A percentile compares a stretch with the other conserved stretches of the same genome.
These are phyloP conservation scores for Brasilioporus rufonigricans DNA, from an alignment of 768 basidiomycete genomes.

Conservation along the genomic window DNA sequence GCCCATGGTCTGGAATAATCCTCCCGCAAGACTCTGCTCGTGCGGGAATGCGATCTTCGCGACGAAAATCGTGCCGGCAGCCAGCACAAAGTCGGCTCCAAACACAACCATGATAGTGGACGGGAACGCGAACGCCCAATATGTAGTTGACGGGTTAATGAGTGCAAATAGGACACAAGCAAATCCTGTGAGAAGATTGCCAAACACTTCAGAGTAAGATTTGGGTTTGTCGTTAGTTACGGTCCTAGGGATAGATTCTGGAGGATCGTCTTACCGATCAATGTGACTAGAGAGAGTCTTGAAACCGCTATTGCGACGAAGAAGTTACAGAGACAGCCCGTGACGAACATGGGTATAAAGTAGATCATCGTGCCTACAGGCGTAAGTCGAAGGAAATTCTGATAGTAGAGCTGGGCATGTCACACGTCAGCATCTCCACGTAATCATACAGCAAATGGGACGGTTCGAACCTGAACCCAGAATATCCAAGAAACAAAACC, in stretches of 20 bases:
- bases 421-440: background rate
- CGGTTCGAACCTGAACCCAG: constrained; percentile 48
- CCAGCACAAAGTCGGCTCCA: constrained; percentile 76
- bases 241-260: too few relatives aligned
- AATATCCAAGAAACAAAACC: constrained; percentile 55
- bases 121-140: constrained; percentile 79
- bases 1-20: constrained; percentile 78
- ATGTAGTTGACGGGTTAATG: constrained; percentile 53
- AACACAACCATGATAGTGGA: constrained; percentile 61
- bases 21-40: constrained; percentile 77
- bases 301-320: constrained; percentile 60
- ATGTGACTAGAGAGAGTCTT: constrained; percentile 50
- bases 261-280: constrained; percentile 46
- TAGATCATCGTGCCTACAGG: constrained; percentile 64
- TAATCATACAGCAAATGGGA: background rate
- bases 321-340: constrained; percentile 61
- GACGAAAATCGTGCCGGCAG: constrained; percentile 71
- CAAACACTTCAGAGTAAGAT: constrained; percentile 39
- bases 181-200: constrained; percentile 54
- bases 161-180: constrained; percentile 69
- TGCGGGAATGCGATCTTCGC: constrained; percentile 62
- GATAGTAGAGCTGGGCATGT: constrained; percentile 60
- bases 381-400: constrained; percentile 52
- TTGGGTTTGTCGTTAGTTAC: background rate
- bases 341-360: constrained; percentile 70